Percentiles rank a stretch among this genome's conserved stretches.
Conservation (phyloP, 805 yeast genomes). For the Scheffersomyces lignosus region DNA sequence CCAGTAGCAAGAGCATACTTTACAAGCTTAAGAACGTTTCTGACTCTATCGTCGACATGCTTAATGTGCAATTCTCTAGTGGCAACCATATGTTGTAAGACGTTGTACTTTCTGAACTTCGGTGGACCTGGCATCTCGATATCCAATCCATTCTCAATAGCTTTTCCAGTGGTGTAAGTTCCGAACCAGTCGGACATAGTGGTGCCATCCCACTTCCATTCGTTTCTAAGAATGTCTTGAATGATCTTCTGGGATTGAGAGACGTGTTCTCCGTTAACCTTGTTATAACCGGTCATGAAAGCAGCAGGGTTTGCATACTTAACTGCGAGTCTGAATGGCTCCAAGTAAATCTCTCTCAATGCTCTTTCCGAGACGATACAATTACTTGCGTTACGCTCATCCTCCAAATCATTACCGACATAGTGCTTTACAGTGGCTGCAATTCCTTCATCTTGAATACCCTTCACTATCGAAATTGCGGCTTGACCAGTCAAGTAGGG, state of each 20-base stretch:
- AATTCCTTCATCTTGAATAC: slow-evolving; percentile 27
- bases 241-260: slow-evolving; percentile 23
- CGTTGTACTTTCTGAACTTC: slow-evolving; percentile 15
- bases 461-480: slow-evolving; percentile 24
- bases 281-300: slow-evolving; percentile 33
- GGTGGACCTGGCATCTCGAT: slow-evolving; percentile 39
- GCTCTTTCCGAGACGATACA: slow-evolving; percentile 30
- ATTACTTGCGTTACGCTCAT: slow-evolving; percentile 29
- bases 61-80: slow-evolving; percentile 25
- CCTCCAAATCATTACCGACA: slow-evolving; percentile 34
- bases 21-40: slow-evolving; percentile 25
- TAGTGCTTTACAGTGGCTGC: slow-evolving; percentile 34
- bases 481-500: slow-evolving; percentile 30
- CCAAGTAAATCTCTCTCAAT: slow-evolving; percentile 33
- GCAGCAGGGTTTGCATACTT: slow-evolving; percentile 28
- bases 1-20: slow-evolving; percentile 20
- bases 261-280: slow-evolving; percentile 30
- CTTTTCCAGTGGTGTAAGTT: slow-evolving; percentile 24
- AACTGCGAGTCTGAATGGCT: slow-evolving; percentile 33
- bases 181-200: slow-evolving; percentile 38
- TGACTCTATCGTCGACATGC: slow-evolving; percentile 27
- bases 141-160: slow-evolving; percentile 30
- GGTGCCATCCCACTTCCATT: slow-evolving; percentile 35
- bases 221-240: slow-evolving; percentile 23
- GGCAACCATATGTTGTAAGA: slow-evolving; percentile 22